These are phyloP conservation scores for Iodosphaeria phyllophila DNA, from an alignment of 2,329 filamentous ascomycete species.

Conservation along the genomic window DNA sequence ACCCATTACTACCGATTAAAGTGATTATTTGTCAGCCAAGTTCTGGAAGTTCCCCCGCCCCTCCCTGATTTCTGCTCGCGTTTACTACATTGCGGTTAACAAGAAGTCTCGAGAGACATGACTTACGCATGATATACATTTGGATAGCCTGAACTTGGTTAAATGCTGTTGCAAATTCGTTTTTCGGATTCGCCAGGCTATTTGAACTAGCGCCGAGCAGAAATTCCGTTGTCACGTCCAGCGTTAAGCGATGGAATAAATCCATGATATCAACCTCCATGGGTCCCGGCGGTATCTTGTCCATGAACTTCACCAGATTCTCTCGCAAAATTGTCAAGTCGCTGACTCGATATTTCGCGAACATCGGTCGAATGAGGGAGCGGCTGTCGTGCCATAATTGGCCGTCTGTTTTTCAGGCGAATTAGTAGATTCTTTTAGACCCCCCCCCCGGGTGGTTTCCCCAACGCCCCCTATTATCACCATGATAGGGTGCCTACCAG, in stretches of 20 bases:
- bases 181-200: constrained; percentile 13
- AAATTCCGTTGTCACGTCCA: constrained; percentile 23
- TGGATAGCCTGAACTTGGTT: constrained; percentile 50
- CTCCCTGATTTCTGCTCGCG: too few relatives aligned
- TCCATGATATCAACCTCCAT: constrained; percentile 47
- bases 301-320: constrained; percentile 37
- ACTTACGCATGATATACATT: constrained; percentile 36
- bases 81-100: too few relatives aligned
- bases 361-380: constrained; percentile 34
- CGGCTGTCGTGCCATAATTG: constrained; percentile 32
- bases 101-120: too few relatives aligned
- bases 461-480: too few relatives aligned
- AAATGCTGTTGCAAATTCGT: constrained; percentile 50
- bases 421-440: too few relatives aligned
- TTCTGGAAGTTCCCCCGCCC: too few relatives aligned
- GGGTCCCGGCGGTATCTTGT: constrained; percentile 43
- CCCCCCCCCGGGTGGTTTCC: too few relatives aligned
- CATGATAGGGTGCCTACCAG: too few relatives aligned
- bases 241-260: constrained; percentile 45
- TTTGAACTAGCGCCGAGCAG: constrained; percentile 2
- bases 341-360: constrained; percentile 24
- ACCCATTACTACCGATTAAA: too few relatives aligned
- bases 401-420: constrained; percentile 27
- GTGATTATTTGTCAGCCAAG: too few relatives aligned
- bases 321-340: constrained; percentile 33